Percentiles rank a stretch among this genome's conserved stretches.
phyloP scores from a whole-genome alignment of 345 rosid genomes.

The Odontarrhena argentea region DNA sequence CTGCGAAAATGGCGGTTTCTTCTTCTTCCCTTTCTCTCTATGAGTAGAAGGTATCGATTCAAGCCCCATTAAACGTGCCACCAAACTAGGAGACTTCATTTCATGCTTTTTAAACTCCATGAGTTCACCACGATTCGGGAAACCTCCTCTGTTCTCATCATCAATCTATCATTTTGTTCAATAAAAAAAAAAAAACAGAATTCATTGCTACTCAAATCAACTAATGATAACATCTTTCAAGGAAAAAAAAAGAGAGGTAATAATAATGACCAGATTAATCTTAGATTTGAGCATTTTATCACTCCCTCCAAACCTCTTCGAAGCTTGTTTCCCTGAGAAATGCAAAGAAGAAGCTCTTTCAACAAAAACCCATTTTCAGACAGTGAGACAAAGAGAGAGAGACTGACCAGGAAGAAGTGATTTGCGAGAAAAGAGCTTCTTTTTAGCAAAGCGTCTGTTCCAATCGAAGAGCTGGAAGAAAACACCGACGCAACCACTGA shows the following conservation, averaged over 20 bases:
- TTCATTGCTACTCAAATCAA: constrained; percentile 3
- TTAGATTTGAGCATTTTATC: constrained; percentile 88
- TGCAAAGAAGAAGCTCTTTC: constrained; percentile 4
- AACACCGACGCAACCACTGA: constrained; percentile 88
- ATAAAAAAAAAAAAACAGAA: neutral
- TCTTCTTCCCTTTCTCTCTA: constrained; percentile 61
- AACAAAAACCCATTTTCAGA: neutral
- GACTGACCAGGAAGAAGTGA: constrained; percentile 71
- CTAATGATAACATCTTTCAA: neutral
- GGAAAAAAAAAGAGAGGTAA: neutral
- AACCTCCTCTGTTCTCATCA: constrained; percentile 77
- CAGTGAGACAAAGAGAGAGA: neutral
- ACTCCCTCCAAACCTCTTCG: constrained; percentile 69
- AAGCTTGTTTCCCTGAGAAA: constrained; percentile 55
- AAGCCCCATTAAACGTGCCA: constrained; percentile 97
- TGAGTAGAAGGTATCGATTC: constrained; percentile 71
- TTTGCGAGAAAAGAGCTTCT: constrained; percentile 74
- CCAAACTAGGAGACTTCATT: constrained; percentile 74
- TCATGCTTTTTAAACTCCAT: constrained; percentile 55
- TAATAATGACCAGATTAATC: constrained; percentile 58
- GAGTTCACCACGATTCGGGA: constrained; percentile 50
- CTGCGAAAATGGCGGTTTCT: constrained; percentile 30
- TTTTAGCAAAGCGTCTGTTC: constrained; percentile 85
- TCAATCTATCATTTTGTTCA: constrained; percentile 57
- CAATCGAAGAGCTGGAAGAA: constrained; percentile 91